Conservation (phyloP, 805 yeast genomes). For the Saturnispora ahearnii region DNA sequence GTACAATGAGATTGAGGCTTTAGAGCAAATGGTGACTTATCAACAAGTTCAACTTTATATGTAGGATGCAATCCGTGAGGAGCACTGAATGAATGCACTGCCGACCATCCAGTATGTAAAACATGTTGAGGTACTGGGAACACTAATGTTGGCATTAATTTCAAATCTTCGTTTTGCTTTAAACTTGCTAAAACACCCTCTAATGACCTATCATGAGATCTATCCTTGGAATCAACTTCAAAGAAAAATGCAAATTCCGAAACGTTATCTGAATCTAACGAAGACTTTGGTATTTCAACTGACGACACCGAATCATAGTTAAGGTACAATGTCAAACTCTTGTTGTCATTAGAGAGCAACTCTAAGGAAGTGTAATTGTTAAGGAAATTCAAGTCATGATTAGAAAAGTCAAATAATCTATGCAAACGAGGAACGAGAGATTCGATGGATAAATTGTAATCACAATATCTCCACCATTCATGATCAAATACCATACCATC, state of each 20-base stretch:
- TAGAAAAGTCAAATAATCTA: not conserved
- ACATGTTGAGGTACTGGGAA: slow-evolving; percentile 18
- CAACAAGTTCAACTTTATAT: slow-evolving; percentile 14
- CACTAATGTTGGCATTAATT: slow-evolving; percentile 20
- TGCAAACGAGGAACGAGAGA: not conserved
- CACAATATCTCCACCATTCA: slow-evolving; percentile 23
- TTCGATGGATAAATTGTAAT: not conserved
- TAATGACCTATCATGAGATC: slow-evolving; percentile 6
- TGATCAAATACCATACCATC: slow-evolving; percentile 17
- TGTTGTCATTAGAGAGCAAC: not conserved
- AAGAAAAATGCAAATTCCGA: slow-evolving; percentile 3
- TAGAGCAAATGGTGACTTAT: not conserved
- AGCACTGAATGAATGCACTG: slow-evolving; percentile 13
- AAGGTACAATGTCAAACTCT: not conserved
- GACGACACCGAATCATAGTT: not conserved
- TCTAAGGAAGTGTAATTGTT: slow-evolving; percentile 3
- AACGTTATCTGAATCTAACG: not conserved
- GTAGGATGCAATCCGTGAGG: slow-evolving; percentile 23
- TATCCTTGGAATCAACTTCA: slow-evolving; percentile 1
- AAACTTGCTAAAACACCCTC: slow-evolving; percentile 7
- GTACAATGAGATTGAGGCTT: not conserved
- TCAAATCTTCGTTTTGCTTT: slow-evolving; percentile 5
- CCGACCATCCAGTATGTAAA: slow-evolving; percentile 10
- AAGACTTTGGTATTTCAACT: not conserved
- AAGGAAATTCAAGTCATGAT: not conserved